phyloP scores from a whole-genome alignment of 805 yeast species.

The Kurtzmaniella cleridarum region DNA sequence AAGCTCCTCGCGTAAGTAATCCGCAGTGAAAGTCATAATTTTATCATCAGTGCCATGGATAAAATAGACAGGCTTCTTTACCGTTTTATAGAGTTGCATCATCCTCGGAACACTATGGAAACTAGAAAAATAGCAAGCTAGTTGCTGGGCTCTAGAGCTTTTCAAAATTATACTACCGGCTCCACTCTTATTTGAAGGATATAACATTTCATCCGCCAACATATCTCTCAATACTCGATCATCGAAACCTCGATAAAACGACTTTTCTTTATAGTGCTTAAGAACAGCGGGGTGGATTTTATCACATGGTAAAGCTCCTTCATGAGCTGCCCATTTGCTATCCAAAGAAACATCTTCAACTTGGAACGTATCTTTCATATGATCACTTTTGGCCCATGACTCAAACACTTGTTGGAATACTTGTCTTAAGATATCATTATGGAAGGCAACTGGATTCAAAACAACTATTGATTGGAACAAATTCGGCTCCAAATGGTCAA shows the following conservation, averaged over 20 bases:
- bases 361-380: conserved; percentile 1
- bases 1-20: too few relatives aligned
- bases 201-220: conserved; percentile 33
- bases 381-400: conserved; percentile 1
- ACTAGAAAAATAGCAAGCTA: too few relatives aligned
- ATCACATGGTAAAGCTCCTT: not conserved
- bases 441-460: conserved; percentile 10
- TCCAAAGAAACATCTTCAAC: not conserved
- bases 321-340: not conserved
- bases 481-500: conserved; percentile 4
- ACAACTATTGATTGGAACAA: conserved; percentile 7
- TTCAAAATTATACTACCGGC: too few relatives aligned
- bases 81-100: conserved; percentile 1
- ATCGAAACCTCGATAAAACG: conserved; percentile 18
- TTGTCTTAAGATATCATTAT: not conserved
- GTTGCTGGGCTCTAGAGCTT: too few relatives aligned
- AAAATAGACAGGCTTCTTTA: not conserved
- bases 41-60: too few relatives aligned
- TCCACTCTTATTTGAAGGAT: too few relatives aligned
- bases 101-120: too few relatives aligned
- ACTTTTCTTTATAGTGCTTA: not conserved
- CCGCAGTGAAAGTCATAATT: too few relatives aligned
- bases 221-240: conserved; percentile 41
- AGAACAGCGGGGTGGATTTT: not conserved
- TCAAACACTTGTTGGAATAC: not conserved